Conservation (phyloP, 2,329 filamentous ascomycete genomes). For the Corynespora cassiicola region DNA sequence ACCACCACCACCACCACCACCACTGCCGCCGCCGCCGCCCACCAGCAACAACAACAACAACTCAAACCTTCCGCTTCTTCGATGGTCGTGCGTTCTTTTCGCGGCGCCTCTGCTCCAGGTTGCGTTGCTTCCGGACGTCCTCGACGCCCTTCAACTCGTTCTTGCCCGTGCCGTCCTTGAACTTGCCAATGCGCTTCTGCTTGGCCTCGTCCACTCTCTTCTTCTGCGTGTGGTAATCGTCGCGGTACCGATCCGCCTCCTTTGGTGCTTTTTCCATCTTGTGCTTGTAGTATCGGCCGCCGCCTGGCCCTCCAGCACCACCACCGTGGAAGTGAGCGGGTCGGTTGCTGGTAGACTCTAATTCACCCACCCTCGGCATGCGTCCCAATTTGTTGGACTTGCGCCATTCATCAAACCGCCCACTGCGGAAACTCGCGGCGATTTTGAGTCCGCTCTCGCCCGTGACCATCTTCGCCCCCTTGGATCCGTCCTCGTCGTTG, state of each 20-base stretch:
- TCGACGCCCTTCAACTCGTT: conserved; percentile 81
- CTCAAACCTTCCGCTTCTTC: conserved; percentile 61
- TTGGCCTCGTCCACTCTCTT: conserved; percentile 86
- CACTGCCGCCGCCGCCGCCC: no score
- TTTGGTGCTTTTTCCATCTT: conserved; percentile 88
- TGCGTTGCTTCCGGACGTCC: conserved; percentile 84
- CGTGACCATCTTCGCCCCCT: conserved; percentile 74
- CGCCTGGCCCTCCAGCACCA: no score
- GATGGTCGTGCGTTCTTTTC: conserved; percentile 88
- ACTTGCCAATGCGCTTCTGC: conserved; percentile 80
- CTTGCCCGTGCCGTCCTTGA: conserved; percentile 74
- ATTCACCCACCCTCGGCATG: conserved; percentile 82
- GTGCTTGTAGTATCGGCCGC: conserved; percentile 82
- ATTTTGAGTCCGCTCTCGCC: conserved; percentile 97
- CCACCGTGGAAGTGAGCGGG: conserved; percentile 39
- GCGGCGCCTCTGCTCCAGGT: conserved; percentile 74
- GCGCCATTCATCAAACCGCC: conserved; percentile 92
- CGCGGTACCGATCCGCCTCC: conserved; percentile 87
- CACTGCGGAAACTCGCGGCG: conserved; percentile 89
- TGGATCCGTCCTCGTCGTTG: conserved; percentile 94
- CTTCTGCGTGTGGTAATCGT: conserved; percentile 90
- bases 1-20: no score
- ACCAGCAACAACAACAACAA: conserved; percentile 1
- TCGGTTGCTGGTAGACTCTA: conserved; percentile 61
- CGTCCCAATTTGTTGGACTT: conserved; percentile 81